These are phyloP conservation scores for Paramecium biaurelia DNA, from an alignment of 73 alveolate genomes.

Conservation along the genomic window DNA sequence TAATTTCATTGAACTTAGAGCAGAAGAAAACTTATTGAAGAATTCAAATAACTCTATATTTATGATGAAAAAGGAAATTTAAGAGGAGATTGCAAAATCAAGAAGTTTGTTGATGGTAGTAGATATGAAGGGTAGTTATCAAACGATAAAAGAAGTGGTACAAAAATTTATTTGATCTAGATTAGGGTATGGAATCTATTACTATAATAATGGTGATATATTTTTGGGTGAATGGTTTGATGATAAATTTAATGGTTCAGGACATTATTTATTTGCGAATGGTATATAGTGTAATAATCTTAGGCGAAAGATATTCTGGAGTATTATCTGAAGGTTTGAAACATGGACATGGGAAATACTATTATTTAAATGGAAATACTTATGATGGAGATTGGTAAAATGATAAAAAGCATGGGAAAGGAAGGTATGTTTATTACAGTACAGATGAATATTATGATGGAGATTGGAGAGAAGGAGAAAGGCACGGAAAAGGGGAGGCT, in stretches of 20 bases:
- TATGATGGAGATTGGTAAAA: slow-evolving; percentile 60
- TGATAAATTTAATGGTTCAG: slow-evolving; percentile 62
- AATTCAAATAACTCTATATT: background rate
- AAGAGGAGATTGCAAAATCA: slow-evolving; percentile 40
- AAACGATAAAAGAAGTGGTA: slow-evolving; percentile 1
- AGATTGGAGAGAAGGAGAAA: slow-evolving; percentile 62
- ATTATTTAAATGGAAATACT: slow-evolving; percentile 55
- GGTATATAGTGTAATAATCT: background rate
- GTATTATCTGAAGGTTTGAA: slow-evolving; percentile 55
- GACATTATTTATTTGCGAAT: slow-evolving; percentile 54
- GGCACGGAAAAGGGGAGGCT: slow-evolving; percentile 53
- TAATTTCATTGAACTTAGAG: background rate
- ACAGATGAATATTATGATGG: slow-evolving; percentile 66
- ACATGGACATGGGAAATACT: slow-evolving; percentile 62
- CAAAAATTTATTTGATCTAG: background rate
- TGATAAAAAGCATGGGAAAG: slow-evolving; percentile 63
- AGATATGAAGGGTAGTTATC: slow-evolving; percentile 60
- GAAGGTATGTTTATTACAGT: slow-evolving; percentile 40
- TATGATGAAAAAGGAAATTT: slow-evolving; percentile 45
- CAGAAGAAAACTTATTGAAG: slow-evolving; percentile 27
- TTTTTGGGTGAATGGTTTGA: slow-evolving; percentile 71
- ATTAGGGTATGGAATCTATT: slow-evolving; percentile 43
- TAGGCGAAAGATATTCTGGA: slow-evolving; percentile 46
- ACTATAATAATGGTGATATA: slow-evolving; percentile 66
- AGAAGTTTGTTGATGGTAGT: slow-evolving; percentile 72